Evolutionary conservation across 2,329 filamentous ascomycete genomes (phyloP), one percentile per base, ranked within the genome.

Genomic region (Fusarium pseudoanthophilum): DNA sequence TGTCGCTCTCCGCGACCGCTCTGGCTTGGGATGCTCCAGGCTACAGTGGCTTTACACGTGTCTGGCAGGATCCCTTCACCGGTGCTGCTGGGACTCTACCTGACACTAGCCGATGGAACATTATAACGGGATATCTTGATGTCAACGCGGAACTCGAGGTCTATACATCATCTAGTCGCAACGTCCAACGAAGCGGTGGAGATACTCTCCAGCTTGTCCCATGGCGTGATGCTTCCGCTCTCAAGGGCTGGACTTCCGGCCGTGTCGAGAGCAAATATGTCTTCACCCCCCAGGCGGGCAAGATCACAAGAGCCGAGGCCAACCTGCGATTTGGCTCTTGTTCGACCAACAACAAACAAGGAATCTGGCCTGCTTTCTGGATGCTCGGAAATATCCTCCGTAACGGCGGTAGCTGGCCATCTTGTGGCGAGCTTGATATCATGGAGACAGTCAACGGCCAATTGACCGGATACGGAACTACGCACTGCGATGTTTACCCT

Each of bases 191-290:
- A 51, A 85, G 84, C 21, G 87, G 87, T 7, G 86, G 85, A 15
- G 71, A 78, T 9, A 88, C 86, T 1, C 78, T 88, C 7, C 86
- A 88, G 77, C 80, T 88, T 55, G 83, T 88, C 0, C 87, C 87
- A 1, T 83, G 82, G 76, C 78, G 79, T 24, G 80, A 84, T 45
- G 48, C 65, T 11, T 76, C 74, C 4, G 67, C 76, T 30, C 71
- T 72, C 2, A 80, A 81, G 7, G 75, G 80, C 16, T 88, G 86
- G 86, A 87, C 86, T 0, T 87, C 85, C 1, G 86, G 83, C 4
- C 84, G 86, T 20, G 76, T 88, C 62, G 86, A 88, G 78, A 83
- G 82, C 67, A 83, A 79, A 51, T 84, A 85, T 67, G 81, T 82
- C 10, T 87, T 85, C 78, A 85, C 83, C 0, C 85, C 86, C 0